phyloP scores from a whole-genome alignment of 768 basidiomycete genomes.

The Suillus hirtellus region DNA sequence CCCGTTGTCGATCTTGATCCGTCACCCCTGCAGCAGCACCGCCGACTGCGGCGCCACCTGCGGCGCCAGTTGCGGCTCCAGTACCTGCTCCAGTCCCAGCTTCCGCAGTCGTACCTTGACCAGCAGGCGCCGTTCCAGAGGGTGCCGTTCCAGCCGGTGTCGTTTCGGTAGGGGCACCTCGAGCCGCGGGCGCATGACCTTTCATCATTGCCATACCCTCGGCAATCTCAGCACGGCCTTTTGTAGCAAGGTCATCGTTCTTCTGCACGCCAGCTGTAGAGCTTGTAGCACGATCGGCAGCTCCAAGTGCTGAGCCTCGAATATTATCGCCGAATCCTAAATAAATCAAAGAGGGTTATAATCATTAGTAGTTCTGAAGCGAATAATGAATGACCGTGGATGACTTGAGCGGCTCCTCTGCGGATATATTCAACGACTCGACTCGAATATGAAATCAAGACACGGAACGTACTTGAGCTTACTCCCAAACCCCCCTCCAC shows the following conservation, averaged over 20 bases:
- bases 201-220: constrained; percentile 38
- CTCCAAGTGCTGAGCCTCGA: constrained; percentile 43
- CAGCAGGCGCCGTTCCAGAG: neutral
- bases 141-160: neutral
- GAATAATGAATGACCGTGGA: constrained; percentile 32
- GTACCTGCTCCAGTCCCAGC: too few species aligned
- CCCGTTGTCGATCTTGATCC: neutral
- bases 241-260: constrained; percentile 37
- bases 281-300: constrained; percentile 36
- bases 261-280: constrained; percentile 25
- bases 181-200: constrained; percentile 10
- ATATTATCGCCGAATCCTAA: constrained; percentile 46
- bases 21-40: neutral
- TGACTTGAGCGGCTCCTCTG: constrained; percentile 38
- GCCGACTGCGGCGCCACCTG: neutral
- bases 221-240: constrained; percentile 43
- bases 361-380: neutral
- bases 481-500: constrained; percentile 17
- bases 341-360: constrained; percentile 8
- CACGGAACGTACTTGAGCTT: constrained; percentile 17
- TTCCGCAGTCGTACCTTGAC: neutral
- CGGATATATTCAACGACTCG: neutral
- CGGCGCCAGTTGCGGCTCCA: too few species aligned
- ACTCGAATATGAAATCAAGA: neutral
- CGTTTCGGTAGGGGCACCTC: neutral